Percentiles rank a stretch among this genome's conserved stretches.
These are phyloP conservation scores for Talaromyces sp. DNA, from an alignment of 2,329 filamentous ascomycete genomes.

Conservation along the genomic window DNA sequence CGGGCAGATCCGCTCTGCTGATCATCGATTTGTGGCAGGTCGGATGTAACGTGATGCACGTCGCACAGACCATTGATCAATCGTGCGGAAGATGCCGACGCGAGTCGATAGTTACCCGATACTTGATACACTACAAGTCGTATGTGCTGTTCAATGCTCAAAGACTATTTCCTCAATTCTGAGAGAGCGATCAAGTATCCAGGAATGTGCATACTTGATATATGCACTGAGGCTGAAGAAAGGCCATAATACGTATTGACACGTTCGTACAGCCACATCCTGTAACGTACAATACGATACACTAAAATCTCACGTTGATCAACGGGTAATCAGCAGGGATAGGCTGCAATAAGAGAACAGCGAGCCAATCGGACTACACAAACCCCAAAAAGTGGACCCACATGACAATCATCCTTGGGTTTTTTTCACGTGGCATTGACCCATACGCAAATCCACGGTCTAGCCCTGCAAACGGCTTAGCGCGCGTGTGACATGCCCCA, in stretches of 20 bases:
- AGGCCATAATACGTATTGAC: neutral
- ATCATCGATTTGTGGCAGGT: constrained; percentile 11
- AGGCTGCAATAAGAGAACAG: neutral
- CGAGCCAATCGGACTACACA: neutral
- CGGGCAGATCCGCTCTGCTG: constrained; percentile 8
- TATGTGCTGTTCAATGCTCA: neutral
- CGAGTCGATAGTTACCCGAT: neutral
- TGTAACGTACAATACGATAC: neutral
- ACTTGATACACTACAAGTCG: neutral
- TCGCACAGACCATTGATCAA: constrained; percentile 3
- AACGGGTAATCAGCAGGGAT: neutral
- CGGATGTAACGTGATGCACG: constrained; percentile 3
- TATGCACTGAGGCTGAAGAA: neutral
- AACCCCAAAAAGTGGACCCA: neutral
- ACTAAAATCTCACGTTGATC: constrained; percentile 2
- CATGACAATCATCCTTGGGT: neutral
- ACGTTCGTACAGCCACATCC: neutral
- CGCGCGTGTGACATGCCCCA: neutral
- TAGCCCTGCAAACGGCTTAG: constrained; percentile 1
- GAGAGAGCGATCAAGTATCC: neutral
- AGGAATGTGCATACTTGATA: neutral
- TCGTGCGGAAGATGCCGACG: neutral
- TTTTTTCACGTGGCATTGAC: constrained; percentile 11
- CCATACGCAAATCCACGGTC: neutral
- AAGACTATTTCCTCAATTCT: neutral